phyloP scores from a whole-genome alignment of 1,284 basidiomycete genomes.

The Irpex lacteus region DNA sequence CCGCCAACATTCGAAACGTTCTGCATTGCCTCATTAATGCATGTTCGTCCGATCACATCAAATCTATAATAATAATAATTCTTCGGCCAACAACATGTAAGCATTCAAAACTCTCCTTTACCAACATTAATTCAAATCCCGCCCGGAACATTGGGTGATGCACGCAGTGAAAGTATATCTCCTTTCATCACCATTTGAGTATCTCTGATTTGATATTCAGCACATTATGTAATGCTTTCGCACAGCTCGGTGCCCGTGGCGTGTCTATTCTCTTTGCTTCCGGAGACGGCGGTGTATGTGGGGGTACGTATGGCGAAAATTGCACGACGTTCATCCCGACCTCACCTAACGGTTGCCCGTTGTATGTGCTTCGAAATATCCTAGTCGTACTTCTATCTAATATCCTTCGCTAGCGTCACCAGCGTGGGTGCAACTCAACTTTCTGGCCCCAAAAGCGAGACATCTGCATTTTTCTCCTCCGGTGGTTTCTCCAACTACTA shows the following conservation, averaged over 20 bases:
- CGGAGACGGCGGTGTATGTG: slow-evolving; percentile 58
- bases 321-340: slow-evolving; percentile 55
- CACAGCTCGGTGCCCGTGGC: slow-evolving; percentile 61
- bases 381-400: neutral
- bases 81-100: too few species aligned
- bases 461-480: slow-evolving; percentile 2
- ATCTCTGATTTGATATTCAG: too few species aligned
- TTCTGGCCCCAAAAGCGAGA: neutral
- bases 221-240: slow-evolving; percentile 54
- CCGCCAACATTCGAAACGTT: too few species aligned
- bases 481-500: slow-evolving; percentile 14
- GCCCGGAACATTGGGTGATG: too few species aligned
- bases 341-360: slow-evolving; percentile 61
- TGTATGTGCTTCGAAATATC: too few species aligned
- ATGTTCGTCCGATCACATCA: too few species aligned
- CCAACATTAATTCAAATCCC: too few species aligned
- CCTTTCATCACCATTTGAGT: too few species aligned
- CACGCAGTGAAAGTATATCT: too few species aligned
- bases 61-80: too few species aligned
- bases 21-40: too few species aligned
- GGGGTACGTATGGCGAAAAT: slow-evolving; percentile 48
- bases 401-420: slow-evolving; percentile 11
- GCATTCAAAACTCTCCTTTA: too few species aligned
- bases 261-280: slow-evolving; percentile 64
- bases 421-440: slow-evolving; percentile 2